Base-by-base conservation (phyloP, 2,329 filamentous ascomycete species). In the Microcera coccophila region DNA sequence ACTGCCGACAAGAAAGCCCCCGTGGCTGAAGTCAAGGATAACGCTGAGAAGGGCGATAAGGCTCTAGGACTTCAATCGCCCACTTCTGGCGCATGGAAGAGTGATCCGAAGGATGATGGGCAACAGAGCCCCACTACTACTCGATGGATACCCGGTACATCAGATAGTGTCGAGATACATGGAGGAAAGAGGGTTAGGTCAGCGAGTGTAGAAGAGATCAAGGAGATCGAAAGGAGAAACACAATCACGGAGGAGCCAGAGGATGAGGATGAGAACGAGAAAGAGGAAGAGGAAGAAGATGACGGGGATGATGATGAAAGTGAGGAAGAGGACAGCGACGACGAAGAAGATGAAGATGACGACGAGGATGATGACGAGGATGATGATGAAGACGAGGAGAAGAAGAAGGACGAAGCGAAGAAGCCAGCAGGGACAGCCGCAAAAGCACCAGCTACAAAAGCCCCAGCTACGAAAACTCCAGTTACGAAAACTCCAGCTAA, bases 41-140 rank as follows among this genome's bases (percentile, higher is more conserved):
- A 38, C 5, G n/a, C 36, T 17, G 18, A 39, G 24, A 20, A 18
- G 4, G 17, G 14, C 26, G 22, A 29, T 16, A 40, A 39, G 21
- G 4, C 21, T 4, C 18, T 9, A 14, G 26, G 40, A 14, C 32
- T 44, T 21, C 72, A 74, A 47, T 73, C 71, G 1, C 71, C 73
- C 1, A 73, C 67, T 7, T 65, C 66, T 9, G 63, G 66, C 7
- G 65, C 68, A n/a, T 73, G 70, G 71, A 64, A 60, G 40, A 54
- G 55, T 11, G 52, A 55, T 9, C 45, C 52, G 22, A 41, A 40
- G 42, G 49, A 41, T 39, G 55, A 61, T 35, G 44, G 62, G 15
- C 50, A 74, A 33, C 73, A 75, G 57, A 70, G 66, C 48, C 72
- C 67, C 14, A 68, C 64, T 20, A 67, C 59, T 41, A 61, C 65